Evolutionary conservation across 148 eudicot genomes (phyloP), one percentile per base, ranked within the genome.

Genomic region (Heliamphora exappendiculata): DNA sequence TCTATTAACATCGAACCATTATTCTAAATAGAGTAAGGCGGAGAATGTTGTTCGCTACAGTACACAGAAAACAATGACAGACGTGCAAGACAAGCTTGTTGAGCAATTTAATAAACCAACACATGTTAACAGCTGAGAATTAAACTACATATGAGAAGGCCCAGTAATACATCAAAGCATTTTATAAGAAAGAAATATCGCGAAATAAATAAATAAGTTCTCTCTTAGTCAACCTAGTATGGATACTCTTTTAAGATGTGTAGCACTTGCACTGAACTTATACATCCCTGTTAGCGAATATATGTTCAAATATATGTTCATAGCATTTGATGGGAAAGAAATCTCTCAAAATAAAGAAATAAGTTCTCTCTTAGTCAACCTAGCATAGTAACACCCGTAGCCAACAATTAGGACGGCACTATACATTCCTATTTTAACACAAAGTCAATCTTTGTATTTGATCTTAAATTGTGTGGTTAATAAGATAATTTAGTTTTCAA

Each of bases 1-100:
- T n/a, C 76, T 67, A 67, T 42, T 67, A 42, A 70, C 39, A 42
- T 45, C 1, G 14, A 70, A n/a, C n/a, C n/a, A n/a, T n/a, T n/a
- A n/a, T n/a, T n/a, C n/a, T n/a, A n/a, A n/a, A n/a, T n/a, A n/a
- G n/a, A n/a, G n/a, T n/a, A n/a, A n/a, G n/a, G n/a, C n/a, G n/a
- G n/a, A n/a, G n/a, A n/a, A n/a, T n/a, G n/a, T n/a, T n/a, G n/a
- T n/a, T n/a, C n/a, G n/a, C n/a, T n/a, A n/a, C n/a, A n/a, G n/a
- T n/a, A n/a, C n/a, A n/a, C n/a, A n/a, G n/a, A n/a, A n/a, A n/a
- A n/a, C n/a, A n/a, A n/a, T n/a, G n/a, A n/a, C n/a, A n/a, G n/a
- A 11, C 3, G 24, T 2, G 11, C 5, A 50, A n/a, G 20, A n/a
- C 33, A 11, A 50, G 45, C 33, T 42, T 10, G 29, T n/a, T 24